phyloP scores from a whole-genome alignment of 768 basidiomycete species.

The Chalciporus sphaerocephalus region DNA sequence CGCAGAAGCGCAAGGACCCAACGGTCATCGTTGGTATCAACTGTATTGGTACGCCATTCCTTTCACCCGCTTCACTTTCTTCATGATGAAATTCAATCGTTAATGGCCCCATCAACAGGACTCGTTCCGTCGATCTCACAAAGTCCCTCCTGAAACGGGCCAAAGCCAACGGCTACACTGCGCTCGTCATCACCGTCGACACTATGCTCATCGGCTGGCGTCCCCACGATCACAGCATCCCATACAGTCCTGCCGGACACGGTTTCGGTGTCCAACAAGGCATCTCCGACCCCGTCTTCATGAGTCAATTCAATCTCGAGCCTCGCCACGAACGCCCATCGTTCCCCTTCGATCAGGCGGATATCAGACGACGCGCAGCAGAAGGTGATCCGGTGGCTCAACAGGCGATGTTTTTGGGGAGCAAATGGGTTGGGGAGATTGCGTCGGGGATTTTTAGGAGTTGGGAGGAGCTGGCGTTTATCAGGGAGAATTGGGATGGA shows the following conservation, averaged over 20 bases:
- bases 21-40: slow-evolving; percentile 46
- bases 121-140: slow-evolving; percentile 35
- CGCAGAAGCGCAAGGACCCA: slow-evolving; percentile 40
- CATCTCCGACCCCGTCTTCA: slow-evolving; percentile 46
- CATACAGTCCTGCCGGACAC: slow-evolving; percentile 37
- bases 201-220: slow-evolving; percentile 43
- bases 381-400: slow-evolving; percentile 32
- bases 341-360: slow-evolving; percentile 36
- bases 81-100: too few relatives aligned
- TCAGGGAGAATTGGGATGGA: slow-evolving; percentile 46
- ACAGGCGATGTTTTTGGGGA: slow-evolving; percentile 30
- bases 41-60: slow-evolving; percentile 45
- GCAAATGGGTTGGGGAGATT: slow-evolving; percentile 36
- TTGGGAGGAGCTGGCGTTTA: slow-evolving; percentile 45
- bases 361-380: slow-evolving; percentile 21
- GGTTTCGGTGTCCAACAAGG: slow-evolving; percentile 40
- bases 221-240: slow-evolving; percentile 37
- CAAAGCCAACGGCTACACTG: slow-evolving; percentile 38
- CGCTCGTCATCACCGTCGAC: slow-evolving; percentile 46
- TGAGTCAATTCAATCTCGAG: slow-evolving; percentile 31
- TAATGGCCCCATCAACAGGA: neutral
- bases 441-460: slow-evolving; percentile 38
- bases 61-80: too few relatives aligned
- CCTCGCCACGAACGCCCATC: slow-evolving; percentile 26
- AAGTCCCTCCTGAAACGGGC: slow-evolving; percentile 41